A percentile compares a stretch with the other conserved stretches of the same genome.
Conservation (phyloP, 768 basidiomycete genomes). For the Pilatotrama ljubarskyi region DNA sequence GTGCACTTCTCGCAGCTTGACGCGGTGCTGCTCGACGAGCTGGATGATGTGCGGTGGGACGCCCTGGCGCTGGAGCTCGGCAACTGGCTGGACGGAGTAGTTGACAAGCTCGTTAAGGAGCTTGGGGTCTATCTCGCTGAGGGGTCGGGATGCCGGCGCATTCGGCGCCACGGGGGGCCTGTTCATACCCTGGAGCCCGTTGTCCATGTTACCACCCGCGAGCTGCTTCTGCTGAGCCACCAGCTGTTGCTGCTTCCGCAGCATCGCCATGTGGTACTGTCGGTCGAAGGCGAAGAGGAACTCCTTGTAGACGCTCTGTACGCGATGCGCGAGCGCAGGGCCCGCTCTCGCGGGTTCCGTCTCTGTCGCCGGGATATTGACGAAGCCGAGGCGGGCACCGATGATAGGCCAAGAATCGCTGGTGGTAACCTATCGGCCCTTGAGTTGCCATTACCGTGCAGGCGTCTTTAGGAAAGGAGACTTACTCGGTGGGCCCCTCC, state of each 20-base stretch:
- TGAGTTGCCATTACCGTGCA: too few relatives aligned
- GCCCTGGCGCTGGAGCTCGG: constrained; percentile 54
- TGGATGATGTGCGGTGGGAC: constrained; percentile 52
- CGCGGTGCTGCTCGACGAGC: constrained; percentile 57
- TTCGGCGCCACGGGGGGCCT: background rate
- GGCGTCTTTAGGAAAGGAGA: too few relatives aligned
- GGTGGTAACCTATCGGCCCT: background rate
- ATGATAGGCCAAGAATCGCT: constrained; percentile 64
- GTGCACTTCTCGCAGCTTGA: constrained; percentile 25
- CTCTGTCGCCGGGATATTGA: constrained; percentile 62
- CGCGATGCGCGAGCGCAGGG: constrained; percentile 59
- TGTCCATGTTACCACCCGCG: background rate
- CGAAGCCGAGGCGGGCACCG: constrained; percentile 65
- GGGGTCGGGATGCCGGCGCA: background rate
- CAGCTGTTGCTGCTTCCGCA: background rate
- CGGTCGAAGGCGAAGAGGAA: constrained; percentile 58
- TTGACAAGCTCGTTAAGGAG: constrained; percentile 47
- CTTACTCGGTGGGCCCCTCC: constrained; percentile 53
- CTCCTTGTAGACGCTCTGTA: constrained; percentile 61
- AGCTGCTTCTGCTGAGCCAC: background rate
- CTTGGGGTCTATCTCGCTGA: constrained; percentile 30
- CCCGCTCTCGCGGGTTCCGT: constrained; percentile 62
- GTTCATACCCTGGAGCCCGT: background rate
- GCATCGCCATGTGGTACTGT: constrained; percentile 26
- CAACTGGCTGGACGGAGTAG: constrained; percentile 45